Evolutionary conservation across 208 protist genomes (phyloP), one percentile per base, ranked within the genome.

Genomic region (Leishmania guyanensis): DNA sequence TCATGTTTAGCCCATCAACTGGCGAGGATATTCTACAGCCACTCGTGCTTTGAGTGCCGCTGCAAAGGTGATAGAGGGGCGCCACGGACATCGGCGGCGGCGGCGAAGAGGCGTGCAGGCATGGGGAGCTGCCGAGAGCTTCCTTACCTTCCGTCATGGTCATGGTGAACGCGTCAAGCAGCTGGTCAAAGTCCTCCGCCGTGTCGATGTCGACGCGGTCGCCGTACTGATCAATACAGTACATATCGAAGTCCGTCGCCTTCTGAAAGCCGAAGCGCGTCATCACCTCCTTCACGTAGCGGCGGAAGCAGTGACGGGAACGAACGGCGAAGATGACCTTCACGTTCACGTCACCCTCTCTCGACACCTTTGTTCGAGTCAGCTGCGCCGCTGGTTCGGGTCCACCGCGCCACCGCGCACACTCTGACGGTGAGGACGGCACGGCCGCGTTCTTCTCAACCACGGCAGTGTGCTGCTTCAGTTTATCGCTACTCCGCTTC

Each of bases 131-230:
- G 22, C 9, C 16, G 26, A 66, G 36, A 5, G 17, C 29, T 26
- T 78, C 51, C 46, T 53, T 43, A 16, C 71, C 71, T 17, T 12
- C 51, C 10, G 51, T 17, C 60, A 82, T 64, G 17, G 46, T n/a
- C 10, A 56, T 68, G 29, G 85, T 85, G 77, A 90, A 95, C 22
- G 84, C 72, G 78, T 74, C 75, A 20, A 86, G 76, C 53, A 95
- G 88, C 50, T 82, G 75, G 22, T 89, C 81, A 75, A 95, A 94
- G 84, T 94, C 93, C 16, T 89, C 82, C 77, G 82, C 75, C 33
- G 92, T 81, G 69, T 97, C 93, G 88, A 97, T 95, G 79, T 97
- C 93, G 5, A 95, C 87, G 26, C 87, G 91, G 60, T 97, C 93
- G 29, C 91, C 90, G 12, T 81, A 79, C 22, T 79, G 76, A 71